phyloP scores from a whole-genome alignment of 768 basidiomycete genomes.

The Gautieria morchelliformis region DNA sequence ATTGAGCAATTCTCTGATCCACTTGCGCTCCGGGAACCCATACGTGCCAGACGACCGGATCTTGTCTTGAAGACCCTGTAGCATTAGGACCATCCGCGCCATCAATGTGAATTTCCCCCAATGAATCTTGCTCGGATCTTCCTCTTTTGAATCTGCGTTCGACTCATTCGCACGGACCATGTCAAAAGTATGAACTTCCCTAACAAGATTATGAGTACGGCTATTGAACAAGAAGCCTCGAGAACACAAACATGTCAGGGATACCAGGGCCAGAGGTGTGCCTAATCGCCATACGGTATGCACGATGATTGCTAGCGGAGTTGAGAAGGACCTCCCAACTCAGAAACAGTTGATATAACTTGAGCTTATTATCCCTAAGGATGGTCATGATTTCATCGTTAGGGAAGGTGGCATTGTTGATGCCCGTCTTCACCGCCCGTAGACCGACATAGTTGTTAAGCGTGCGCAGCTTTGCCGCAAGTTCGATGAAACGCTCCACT shows the following conservation, averaged over 20 bases:
- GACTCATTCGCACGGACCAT: slow-evolving; percentile 81
- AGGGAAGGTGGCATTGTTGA: slow-evolving; percentile 72
- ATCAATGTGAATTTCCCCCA: slow-evolving; percentile 97
- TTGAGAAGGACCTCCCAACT: slow-evolving; percentile 82
- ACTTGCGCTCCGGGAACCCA: slow-evolving; percentile 45
- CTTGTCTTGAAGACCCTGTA: slow-evolving; percentile 68
- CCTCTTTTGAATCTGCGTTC: slow-evolving; percentile 60
- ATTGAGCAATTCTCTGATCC: slow-evolving; percentile 41
- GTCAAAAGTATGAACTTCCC: slow-evolving; percentile 88
- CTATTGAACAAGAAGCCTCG: not conserved
- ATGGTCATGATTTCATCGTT: slow-evolving; percentile 70
- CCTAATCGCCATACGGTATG: slow-evolving; percentile 83
- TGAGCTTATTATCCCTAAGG: slow-evolving; percentile 58
- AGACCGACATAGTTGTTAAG: slow-evolving; percentile 90
- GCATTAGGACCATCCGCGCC: slow-evolving; percentile 72
- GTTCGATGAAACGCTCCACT: slow-evolving; percentile 82
- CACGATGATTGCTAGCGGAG: slow-evolving; percentile 70
- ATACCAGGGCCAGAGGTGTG: slow-evolving; percentile 83
- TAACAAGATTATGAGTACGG: slow-evolving; percentile 21
- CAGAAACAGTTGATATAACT: slow-evolving; percentile 64
- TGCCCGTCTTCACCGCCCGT: slow-evolving; percentile 89
- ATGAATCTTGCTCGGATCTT: slow-evolving; percentile 67
- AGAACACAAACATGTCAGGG: slow-evolving; percentile 43
- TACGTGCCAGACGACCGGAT: slow-evolving; percentile 52
- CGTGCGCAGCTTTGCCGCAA: slow-evolving; percentile 70